Evolutionary conservation across 306 rosid genomes (phyloP), one percentile per base, ranked within the genome.

Genomic region (Pyrus bretschneideri): DNA sequence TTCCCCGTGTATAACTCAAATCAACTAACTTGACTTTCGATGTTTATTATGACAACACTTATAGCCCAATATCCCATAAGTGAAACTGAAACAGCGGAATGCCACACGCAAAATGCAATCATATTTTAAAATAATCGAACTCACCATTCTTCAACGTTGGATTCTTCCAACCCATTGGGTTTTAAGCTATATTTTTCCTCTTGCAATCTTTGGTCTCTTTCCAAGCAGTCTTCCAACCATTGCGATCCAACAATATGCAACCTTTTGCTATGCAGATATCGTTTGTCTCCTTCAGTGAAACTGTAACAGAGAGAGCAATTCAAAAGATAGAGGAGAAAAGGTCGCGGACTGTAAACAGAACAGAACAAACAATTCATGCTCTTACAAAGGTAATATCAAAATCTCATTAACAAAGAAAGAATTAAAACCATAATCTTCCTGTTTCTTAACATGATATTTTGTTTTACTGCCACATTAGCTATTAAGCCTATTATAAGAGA

Each of bases 191-290:
- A 95, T 75, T 88, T 70, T 80, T 80, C 92, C 82, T 90, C 98
- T 79, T 86, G 90, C 72, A 95, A 69, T 81, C 92, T 90, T 68
- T 54, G 79, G 79, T 83, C 76, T 69, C 84, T 84, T 75, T 79
- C 85, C 78, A 83, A 63, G 81, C 86, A 90, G 78, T 92, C 98
- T 80, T 92, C 97, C 71, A 92, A 81, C 98, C 98, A 94, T 79
- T 85, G 93, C 65, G 91, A 86, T 81, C 81, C 76, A 76, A 94
- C 90, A 23, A 92, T 52, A 76, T 89, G 89, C 85, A 92, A 70
- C 83, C 76, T 82, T 82, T 84, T 85, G 73, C 83, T 88, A 71
- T 52, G 60, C 40, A 90, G 83, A 78, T 77, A 17, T 76, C 76
- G 75, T 75, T 88, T 88, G 71, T 89, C 96, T 15, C 63, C 65